These are phyloP conservation scores for Nidula niveotomentosa DNA, from an alignment of 1,284 basidiomycete species.

Conservation along the genomic window DNA sequence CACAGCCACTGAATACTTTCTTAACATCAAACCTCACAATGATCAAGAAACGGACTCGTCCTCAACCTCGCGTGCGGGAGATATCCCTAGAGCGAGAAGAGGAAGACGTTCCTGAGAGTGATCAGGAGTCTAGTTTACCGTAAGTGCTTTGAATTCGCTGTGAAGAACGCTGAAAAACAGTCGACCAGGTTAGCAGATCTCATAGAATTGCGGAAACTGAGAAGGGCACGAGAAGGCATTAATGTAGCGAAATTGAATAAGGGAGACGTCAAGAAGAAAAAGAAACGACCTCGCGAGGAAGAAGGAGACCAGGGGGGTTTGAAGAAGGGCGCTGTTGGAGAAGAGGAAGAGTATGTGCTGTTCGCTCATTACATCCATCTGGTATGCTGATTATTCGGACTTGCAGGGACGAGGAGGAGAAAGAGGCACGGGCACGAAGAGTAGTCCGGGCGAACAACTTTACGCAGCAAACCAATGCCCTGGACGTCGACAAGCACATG, in stretches of 20 bases:
- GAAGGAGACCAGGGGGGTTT: conserved; percentile 59
- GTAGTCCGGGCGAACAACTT: conserved; percentile 90
- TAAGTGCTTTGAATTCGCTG: conserved; percentile 29
- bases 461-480: conserved; percentile 92
- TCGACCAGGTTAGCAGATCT: conserved; percentile 72
- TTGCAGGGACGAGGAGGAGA: conserved; percentile 57
- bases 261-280: conserved; percentile 78
- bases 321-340: conserved; percentile 44
- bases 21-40: conserved; percentile 23
- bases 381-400: conserved; percentile 5
- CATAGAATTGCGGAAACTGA: conserved; percentile 80
- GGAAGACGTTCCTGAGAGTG: conserved; percentile 21
- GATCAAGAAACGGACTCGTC: conserved; percentile 67
- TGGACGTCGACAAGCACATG: conserved; percentile 99
- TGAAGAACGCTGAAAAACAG: too few relatives aligned
- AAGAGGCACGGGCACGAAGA: conserved; percentile 69
- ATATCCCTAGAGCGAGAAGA: conserved; percentile 39
- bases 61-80: conserved; percentile 50
- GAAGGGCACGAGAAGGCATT: conserved; percentile 80
- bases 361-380: conserved; percentile 1
- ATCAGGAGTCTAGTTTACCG: conserved; percentile 36
- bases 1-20: conserved; percentile 4
- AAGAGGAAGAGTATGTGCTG: conserved; percentile 58
- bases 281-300: conserved; percentile 52
- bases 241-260: conserved; percentile 83